phyloP scores from a whole-genome alignment of 352 stramenopile species.

The Pythium vanterpoolii region DNA sequence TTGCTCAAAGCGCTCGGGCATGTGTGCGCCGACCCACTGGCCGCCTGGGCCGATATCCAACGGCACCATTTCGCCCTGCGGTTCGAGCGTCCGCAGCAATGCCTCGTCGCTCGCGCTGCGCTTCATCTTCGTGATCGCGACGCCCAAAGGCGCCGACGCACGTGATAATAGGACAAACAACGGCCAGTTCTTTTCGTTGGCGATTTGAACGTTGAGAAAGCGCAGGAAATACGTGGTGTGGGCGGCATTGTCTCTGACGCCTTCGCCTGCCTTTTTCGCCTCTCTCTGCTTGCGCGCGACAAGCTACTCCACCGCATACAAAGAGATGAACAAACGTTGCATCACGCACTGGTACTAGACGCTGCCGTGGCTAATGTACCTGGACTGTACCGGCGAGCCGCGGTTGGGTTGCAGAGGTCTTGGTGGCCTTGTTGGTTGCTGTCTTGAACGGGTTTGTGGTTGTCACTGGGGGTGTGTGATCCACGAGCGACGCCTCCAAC shows the following conservation, averaged over 20 bases:
- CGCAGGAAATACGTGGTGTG: slow-evolving; percentile 36
- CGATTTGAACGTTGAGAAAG: slow-evolving; percentile 48
- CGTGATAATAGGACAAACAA: slow-evolving; percentile 59
- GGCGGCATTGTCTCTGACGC: neutral
- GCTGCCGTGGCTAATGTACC: neutral
- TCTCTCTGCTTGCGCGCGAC: slow-evolving; percentile 9
- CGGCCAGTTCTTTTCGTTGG: slow-evolving; percentile 56
- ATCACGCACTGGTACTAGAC: neutral
- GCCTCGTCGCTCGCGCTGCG: slow-evolving; percentile 23
- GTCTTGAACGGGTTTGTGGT: slow-evolving; percentile 28
- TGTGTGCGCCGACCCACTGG: slow-evolving; percentile 52
- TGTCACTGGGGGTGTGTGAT: slow-evolving; percentile 14
- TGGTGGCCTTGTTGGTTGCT: neutral
- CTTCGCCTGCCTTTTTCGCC: neutral
- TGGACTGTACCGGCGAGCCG: slow-evolving; percentile 18
- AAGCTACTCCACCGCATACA: slow-evolving; percentile 5
- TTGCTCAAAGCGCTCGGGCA: slow-evolving; percentile 51
- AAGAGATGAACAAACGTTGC: neutral
- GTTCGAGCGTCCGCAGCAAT: slow-evolving; percentile 35
- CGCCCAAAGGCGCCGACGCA: slow-evolving; percentile 8
- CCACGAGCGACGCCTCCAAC: slow-evolving; percentile 24
- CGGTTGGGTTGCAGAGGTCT: neutral
- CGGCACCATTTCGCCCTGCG: slow-evolving; percentile 39
- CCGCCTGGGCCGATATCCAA: slow-evolving; percentile 59
- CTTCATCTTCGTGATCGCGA: neutral